Evolutionary conservation across 106 monocot species (phyloP).

Genomic region (Triglochin maritima): DNA sequence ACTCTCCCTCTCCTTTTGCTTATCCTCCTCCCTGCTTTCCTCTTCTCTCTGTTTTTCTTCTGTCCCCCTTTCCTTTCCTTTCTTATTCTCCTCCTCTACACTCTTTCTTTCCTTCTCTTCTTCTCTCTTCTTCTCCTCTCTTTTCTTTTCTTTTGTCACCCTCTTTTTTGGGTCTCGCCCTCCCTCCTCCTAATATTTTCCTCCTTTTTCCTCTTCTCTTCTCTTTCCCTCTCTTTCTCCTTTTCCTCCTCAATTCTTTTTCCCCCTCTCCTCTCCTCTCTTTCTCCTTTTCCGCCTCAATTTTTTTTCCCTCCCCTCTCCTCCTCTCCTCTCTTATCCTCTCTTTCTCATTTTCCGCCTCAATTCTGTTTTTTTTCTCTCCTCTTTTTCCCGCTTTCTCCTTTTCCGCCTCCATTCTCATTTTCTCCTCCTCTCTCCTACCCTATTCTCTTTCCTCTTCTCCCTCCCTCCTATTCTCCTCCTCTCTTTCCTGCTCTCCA

Average conservation of each 20-base stretch:
- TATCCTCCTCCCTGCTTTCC: too few species aligned
- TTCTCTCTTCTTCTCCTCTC: neutral
- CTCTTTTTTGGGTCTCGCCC: neutral
- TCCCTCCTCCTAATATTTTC: neutral
- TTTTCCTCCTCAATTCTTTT: constrained; percentile 1
- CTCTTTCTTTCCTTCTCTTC: neutral
- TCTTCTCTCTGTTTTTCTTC: neutral
- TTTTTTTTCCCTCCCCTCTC: constrained; percentile 2
- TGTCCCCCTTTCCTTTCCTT: neutral
- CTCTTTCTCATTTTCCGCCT: neutral
- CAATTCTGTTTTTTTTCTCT: neutral
- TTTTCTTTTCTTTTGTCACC: neutral
- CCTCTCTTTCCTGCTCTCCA: neutral
- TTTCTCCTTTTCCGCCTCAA: neutral
- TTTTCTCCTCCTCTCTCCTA: constrained; percentile 2
- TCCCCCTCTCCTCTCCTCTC: neutral
- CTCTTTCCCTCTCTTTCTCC: neutral
- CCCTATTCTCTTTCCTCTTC: neutral
- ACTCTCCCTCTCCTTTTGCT: too few species aligned
- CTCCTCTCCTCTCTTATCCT: constrained; percentile 1
- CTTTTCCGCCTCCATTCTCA: constrained; percentile 7
- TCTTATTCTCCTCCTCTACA: neutral
- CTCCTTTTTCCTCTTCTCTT: neutral
- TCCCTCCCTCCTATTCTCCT: neutral
- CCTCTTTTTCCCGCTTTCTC: neutral